Base-by-base conservation (phyloP, 106 monocot genomes). In the Acanthochlamys bracteata region DNA sequence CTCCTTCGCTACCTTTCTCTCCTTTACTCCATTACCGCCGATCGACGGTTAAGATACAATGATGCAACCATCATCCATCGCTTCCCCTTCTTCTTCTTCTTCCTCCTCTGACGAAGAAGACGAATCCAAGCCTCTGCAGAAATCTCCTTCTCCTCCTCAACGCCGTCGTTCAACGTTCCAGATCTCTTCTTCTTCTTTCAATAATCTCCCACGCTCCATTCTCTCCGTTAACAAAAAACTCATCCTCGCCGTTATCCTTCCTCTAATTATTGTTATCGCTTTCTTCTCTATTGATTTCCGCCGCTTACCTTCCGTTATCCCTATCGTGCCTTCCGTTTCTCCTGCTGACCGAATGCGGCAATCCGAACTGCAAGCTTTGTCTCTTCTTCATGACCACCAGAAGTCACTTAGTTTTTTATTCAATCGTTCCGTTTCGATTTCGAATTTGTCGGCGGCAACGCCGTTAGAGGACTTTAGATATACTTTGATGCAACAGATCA, bases 301-400 rank as follows among this genome's bases (percentile, higher is more conserved):
- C 39, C 75, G 63, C 22, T 9, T 84, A 59, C 65, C 69, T 63
- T 58, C 20, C 17, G 62, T 27, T 20, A 59, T 57, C 61, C 42
- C 72, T 59, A n/a, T 49, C 25, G 20, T 53, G 40, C n/a, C 12
- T 10, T 16, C 65, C 10, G 60, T 7, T 45, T 57, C 72, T 20
- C 59, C 64, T 2, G 73, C 55, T 27, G 63, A 70, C 10, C 71
- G 72, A 23, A 83, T 91, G 88, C 78, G 84, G 26, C 91, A 98
- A 39, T 69, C 86, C 33, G 91, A 91, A 72, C 85, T 91, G 25
- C 69, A 55, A 7, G 87, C 85, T 4, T 72, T 98, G 52, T 83
- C 43, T 55, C 83, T 98, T 43, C 80, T 98, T 64, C 56, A 78
- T 7, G 69, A 78, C 73, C 96, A 98, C 71, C 82, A 81, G 39